These are phyloP conservation scores for Albatrellus ellisii DNA, from an alignment of 768 basidiomycete species.

Conservation along the genomic window DNA sequence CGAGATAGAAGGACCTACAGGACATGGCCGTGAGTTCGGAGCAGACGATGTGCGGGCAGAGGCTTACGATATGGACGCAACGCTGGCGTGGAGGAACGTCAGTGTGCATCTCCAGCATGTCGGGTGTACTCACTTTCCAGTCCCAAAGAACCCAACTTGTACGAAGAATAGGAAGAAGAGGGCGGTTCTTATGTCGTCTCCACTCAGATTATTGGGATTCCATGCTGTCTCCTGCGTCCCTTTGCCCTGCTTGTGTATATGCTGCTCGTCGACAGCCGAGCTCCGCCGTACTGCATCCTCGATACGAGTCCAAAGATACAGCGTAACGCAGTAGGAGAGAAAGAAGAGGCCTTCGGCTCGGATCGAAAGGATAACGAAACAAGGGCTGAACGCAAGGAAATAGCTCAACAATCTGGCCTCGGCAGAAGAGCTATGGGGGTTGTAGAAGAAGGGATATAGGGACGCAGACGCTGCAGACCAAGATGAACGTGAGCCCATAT, in stretches of 20 bases:
- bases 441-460: slow-evolving; percentile 29
- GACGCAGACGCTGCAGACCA: slow-evolving; percentile 32
- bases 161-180: slow-evolving; percentile 80
- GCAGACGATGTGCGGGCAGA: not conserved
- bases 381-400: slow-evolving; percentile 61
- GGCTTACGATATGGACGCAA: slow-evolving; percentile 12
- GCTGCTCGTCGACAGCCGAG: not conserved
- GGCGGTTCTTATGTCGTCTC: slow-evolving; percentile 59
- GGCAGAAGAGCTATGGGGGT: slow-evolving; percentile 32
- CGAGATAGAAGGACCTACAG: slow-evolving; percentile 85
- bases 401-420: slow-evolving; percentile 42
- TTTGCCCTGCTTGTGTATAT: not conserved
- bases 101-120: not conserved
- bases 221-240: slow-evolving; percentile 7
- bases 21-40: slow-evolving; percentile 25
- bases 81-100: slow-evolving; percentile 9
- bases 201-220: slow-evolving; percentile 11
- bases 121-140: slow-evolving; percentile 50
- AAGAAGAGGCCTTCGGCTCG: slow-evolving; percentile 76
- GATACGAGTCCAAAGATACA: slow-evolving; percentile 56
- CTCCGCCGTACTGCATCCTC: slow-evolving; percentile 28
- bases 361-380: slow-evolving; percentile 71
- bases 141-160: slow-evolving; percentile 79
- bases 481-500: not conserved
- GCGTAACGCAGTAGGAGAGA: slow-evolving; percentile 45